A percentile compares a stretch with the other conserved stretches of the same genome.
Conservation (phyloP, 192 early-diverging fungal genomes). For the Coemansia asiatica region DNA sequence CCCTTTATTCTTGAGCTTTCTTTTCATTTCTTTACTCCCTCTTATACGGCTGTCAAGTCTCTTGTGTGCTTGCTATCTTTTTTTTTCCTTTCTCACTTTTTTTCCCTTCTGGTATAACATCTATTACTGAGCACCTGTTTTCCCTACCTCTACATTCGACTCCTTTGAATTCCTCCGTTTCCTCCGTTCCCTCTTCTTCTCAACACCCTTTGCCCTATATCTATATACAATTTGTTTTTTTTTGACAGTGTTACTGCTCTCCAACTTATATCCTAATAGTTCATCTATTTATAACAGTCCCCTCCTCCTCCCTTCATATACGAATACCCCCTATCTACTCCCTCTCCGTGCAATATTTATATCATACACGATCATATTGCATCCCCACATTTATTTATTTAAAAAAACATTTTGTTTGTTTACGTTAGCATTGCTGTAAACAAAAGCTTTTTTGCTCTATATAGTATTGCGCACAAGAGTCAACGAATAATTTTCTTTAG, state of each 20-base stretch:
- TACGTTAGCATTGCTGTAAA: background rate
- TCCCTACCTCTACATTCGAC: background rate
- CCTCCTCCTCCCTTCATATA: background rate
- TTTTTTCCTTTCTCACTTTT: background rate
- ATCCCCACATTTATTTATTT: background rate
- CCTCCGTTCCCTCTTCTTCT: background rate
- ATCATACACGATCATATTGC: background rate
- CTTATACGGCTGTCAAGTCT: background rate
- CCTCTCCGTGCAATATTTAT: background rate
- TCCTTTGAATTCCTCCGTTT: no score
- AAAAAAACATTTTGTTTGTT: background rate
- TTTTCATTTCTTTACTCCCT: background rate
- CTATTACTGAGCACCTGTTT: background rate
- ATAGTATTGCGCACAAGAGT: background rate
- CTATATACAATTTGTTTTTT: background rate
- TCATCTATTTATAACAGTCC: background rate
- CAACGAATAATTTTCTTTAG: no score
- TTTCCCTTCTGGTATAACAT: background rate
- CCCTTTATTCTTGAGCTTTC: background rate
- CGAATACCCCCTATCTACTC: background rate
- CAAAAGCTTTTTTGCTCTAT: background rate
- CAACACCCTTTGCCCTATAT: background rate
- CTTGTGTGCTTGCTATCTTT: background rate
- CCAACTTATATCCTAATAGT: background rate
- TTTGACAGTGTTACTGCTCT: background rate